A percentile compares a stretch with the other conserved stretches of the same genome.
These are phyloP conservation scores for Rhodamnia rubescens DNA, from an alignment of 345 rosid genomes.

Conservation along the genomic window DNA sequence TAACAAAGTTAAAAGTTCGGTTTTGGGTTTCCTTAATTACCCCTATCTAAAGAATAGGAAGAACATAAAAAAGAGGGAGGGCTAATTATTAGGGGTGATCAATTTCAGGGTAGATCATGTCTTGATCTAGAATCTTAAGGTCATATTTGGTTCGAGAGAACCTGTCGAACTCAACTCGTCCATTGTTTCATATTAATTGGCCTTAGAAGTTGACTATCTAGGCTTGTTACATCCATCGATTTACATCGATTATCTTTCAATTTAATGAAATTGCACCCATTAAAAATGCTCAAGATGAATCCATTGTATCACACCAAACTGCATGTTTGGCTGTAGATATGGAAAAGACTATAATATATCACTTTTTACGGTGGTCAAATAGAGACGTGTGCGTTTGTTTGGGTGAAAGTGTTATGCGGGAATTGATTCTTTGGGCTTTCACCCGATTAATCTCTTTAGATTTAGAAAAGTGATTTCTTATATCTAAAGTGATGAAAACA, in stretches of 20 bases:
- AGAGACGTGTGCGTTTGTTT: not conserved
- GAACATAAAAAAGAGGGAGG: not conserved
- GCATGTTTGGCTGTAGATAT: too few species aligned
- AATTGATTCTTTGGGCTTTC: too few species aligned
- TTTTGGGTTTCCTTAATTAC: not conserved
- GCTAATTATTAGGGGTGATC: not conserved
- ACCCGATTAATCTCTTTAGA: too few species aligned
- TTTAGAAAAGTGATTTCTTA: too few species aligned
- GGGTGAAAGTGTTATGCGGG: too few species aligned
- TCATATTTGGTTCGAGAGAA: not conserved
- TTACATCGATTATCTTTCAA: not conserved
- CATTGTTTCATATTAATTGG: not conserved
- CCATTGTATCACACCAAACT: not conserved
- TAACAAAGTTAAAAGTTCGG: not conserved
- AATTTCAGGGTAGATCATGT: not conserved
- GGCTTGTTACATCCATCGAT: not conserved
- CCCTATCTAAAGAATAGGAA: not conserved
- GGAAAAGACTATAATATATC: not conserved
- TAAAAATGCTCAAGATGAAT: not conserved
- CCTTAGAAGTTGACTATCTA: not conserved
- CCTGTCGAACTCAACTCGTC: not conserved
- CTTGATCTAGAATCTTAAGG: not conserved
- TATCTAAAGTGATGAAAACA: too few species aligned
- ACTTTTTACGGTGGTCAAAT: not conserved
- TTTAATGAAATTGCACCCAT: not conserved